Conservation (phyloP, 345 rosid genomes). For the Dipteronia sinensis region DNA sequence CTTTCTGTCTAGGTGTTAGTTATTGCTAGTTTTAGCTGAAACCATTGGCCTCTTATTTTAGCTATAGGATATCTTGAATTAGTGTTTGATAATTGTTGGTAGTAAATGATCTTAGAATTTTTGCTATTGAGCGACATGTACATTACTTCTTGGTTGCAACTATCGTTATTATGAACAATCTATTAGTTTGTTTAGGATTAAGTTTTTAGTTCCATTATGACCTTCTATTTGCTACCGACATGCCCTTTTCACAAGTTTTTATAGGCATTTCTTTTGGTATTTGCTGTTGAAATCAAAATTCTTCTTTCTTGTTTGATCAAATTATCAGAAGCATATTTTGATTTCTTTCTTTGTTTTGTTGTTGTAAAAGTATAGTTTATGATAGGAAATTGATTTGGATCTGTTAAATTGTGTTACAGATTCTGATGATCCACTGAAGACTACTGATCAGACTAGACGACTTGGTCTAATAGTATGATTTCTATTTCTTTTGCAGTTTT, state of each 20-base stretch:
- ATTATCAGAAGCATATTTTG: not conserved
- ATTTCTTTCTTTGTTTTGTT: not conserved
- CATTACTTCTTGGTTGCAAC: not conserved
- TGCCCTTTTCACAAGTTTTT: not conserved
- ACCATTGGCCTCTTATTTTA: too few species aligned
- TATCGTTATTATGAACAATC: not conserved
- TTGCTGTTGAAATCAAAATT: not conserved
- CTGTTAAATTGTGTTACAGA: slow-evolving; percentile 48
- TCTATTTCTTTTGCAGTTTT: not conserved
- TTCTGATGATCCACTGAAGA: slow-evolving; percentile 92
- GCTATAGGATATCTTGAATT: not conserved
- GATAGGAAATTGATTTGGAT: not conserved
- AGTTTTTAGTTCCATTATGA: not conserved
- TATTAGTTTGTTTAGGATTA: not conserved
- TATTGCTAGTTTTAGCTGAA: not conserved
- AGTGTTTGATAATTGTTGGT: too few species aligned
- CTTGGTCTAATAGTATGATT: slow-evolving; percentile 85
- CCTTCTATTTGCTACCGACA: not conserved
- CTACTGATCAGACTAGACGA: slow-evolving; percentile 88
- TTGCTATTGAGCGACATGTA: not conserved
- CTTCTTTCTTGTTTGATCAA: not conserved
- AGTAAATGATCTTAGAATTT: not conserved
- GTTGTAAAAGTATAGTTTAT: not conserved
- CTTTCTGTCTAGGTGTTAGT: not conserved
- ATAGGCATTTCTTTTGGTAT: slow-evolving; percentile 7